phyloP scores from a whole-genome alignment of 805 yeast genomes.

The Wickerhamomyces bovis region DNA sequence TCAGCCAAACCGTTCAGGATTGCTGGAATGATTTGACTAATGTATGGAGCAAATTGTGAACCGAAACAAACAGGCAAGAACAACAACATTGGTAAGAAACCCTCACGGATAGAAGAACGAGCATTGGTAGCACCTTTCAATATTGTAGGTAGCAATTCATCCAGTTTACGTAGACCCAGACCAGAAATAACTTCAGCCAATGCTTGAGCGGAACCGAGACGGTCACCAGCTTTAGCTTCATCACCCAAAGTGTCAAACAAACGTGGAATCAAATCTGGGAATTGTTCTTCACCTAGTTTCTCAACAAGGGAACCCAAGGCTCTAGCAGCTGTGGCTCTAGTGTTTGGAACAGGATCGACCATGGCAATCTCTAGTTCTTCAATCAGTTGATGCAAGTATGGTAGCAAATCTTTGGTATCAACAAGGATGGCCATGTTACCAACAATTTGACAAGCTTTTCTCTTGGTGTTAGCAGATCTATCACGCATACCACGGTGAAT shows the following conservation, averaged over 20 bases:
- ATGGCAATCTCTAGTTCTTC: constrained; percentile 84
- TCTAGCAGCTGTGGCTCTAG: constrained; percentile 95
- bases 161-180: constrained; percentile 80
- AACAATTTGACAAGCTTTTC: constrained; percentile 94
- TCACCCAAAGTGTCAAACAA: constrained; percentile 72
- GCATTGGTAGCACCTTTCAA: constrained; percentile 62
- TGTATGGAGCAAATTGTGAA: constrained; percentile 82
- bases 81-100: constrained; percentile 83
- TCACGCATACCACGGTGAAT: constrained; percentile 94
- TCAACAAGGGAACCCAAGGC: constrained; percentile 96
- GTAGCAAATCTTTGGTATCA: constrained; percentile 77
- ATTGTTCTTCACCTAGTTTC: constrained; percentile 90
- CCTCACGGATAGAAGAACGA: constrained; percentile 77
- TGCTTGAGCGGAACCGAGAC: constrained; percentile 96
- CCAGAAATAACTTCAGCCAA: constrained; percentile 91
- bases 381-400: constrained; percentile 73
- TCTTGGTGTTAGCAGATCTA: constrained; percentile 87
- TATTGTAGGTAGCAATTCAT: constrained; percentile 79
- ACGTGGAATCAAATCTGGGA: constrained; percentile 87
- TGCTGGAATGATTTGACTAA: constrained; percentile 83
- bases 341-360: constrained; percentile 98
- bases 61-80: constrained; percentile 95
- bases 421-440: constrained; percentile 98
- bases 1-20: constrained; percentile 90
- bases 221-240: constrained; percentile 76